Conservation (phyloP, 108 stramenopile genomes). For the Fragilaria crotonensis region DNA sequence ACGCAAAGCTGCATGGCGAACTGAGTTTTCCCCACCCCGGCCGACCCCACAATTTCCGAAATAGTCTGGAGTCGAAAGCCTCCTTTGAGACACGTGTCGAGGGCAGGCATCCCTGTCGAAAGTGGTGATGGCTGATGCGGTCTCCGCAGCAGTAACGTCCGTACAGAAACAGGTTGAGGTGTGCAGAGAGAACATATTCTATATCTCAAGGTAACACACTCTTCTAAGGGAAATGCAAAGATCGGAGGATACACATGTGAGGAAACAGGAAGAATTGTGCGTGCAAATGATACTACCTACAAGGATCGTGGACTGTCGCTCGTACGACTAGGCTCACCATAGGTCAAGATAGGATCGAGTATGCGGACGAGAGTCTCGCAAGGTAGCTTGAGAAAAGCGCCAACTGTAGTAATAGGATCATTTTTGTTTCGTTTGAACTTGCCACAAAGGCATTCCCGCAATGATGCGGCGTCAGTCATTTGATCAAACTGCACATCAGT, state of each 20-base stretch:
- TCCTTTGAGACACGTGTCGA: slow-evolving; percentile 50
- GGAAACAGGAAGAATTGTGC: not conserved
- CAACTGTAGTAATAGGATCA: slow-evolving; percentile 42
- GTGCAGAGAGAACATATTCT: slow-evolving; percentile 17
- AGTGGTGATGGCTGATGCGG: slow-evolving; percentile 5
- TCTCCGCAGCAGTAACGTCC: not conserved
- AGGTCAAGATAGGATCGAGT: slow-evolving; percentile 71
- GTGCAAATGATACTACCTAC: not conserved
- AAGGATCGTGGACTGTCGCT: not conserved
- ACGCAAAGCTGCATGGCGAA: slow-evolving; percentile 64
- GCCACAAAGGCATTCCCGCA: slow-evolving; percentile 13
- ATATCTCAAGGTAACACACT: slow-evolving; percentile 35
- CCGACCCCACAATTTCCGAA: slow-evolving; percentile 66
- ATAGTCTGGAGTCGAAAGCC: slow-evolving; percentile 60
- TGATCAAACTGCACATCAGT: slow-evolving; percentile 14
- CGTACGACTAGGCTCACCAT: slow-evolving; percentile 16
- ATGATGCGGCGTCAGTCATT: slow-evolving; percentile 1
- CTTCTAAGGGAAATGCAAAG: slow-evolving; percentile 29
- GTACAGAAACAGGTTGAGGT: not conserved
- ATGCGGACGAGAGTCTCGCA: slow-evolving; percentile 32
- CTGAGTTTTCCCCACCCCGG: slow-evolving; percentile 79
- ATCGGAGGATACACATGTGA: slow-evolving; percentile 17
- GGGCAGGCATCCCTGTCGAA: slow-evolving; percentile 42
- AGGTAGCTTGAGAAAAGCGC: slow-evolving; percentile 41
- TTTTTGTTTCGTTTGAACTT: slow-evolving; percentile 6